A percentile compares a stretch with the other conserved stretches of the same genome.
phyloP scores from a whole-genome alignment of 108 stramenopile species.

The Fistulifera pelliculosa region DNA sequence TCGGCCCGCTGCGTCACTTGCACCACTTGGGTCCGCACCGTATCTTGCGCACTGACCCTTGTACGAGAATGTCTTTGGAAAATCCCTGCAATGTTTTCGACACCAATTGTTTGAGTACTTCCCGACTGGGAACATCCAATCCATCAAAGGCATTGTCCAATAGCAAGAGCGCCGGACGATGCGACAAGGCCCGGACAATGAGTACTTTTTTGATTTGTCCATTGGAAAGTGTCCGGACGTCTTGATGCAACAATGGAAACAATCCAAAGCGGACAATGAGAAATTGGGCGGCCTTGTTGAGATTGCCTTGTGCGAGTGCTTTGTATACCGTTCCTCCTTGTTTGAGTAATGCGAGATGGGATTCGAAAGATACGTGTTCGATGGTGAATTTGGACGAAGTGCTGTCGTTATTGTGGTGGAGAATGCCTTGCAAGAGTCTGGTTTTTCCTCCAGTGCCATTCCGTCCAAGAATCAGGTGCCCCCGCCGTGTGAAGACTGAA shows the following conservation, averaged over 20 bases:
- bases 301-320: constrained; percentile 36
- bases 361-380: constrained; percentile 63
- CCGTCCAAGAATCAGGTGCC: constrained; percentile 45
- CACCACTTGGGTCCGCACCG: constrained; percentile 54
- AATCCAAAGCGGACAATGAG: constrained; percentile 61
- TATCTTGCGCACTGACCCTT: constrained; percentile 45
- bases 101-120: constrained; percentile 38
- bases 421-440: constrained; percentile 21
- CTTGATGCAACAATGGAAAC: constrained; percentile 45
- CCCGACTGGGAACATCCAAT: constrained; percentile 48
- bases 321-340: constrained; percentile 29
- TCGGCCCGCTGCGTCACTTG: constrained; percentile 58
- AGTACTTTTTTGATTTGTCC: constrained; percentile 78
- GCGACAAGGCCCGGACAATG: constrained; percentile 48
- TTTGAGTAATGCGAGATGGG: constrained; percentile 43
- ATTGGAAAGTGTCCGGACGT: constrained; percentile 51
- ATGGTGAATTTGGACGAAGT: neutral
- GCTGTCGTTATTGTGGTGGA: neutral
- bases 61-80: constrained; percentile 57
- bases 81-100: constrained; percentile 56
- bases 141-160: constrained; percentile 83
- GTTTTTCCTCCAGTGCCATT: constrained; percentile 26
- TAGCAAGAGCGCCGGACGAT: constrained; percentile 42
- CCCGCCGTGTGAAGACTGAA: constrained; percentile 20
- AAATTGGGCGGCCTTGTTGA: constrained; percentile 61